Conservation (phyloP, 306 rosid species). For the Pyrus communis region DNA sequence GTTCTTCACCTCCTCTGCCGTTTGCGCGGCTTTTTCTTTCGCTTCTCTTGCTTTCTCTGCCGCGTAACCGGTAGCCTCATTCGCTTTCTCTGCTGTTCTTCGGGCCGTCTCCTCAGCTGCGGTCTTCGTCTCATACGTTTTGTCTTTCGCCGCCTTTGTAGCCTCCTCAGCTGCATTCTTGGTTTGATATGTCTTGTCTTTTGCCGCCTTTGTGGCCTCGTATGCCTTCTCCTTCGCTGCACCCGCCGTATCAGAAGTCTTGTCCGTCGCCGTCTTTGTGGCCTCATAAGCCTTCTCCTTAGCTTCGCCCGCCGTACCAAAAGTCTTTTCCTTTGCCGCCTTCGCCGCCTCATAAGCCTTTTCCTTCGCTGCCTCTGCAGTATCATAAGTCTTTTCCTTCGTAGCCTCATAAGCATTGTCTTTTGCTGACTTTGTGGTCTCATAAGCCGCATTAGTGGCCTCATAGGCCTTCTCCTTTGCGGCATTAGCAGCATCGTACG, state of each 20-base stretch:
- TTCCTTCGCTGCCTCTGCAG: background rate
- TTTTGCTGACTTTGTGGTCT: background rate
- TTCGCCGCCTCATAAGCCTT: background rate
- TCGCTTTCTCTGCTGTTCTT: background rate
- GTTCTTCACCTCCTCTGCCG: background rate
- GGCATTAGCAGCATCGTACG: slow-evolving; percentile 11
- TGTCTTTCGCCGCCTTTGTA: background rate
- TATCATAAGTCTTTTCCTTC: slow-evolving; percentile 6
- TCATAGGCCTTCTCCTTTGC: slow-evolving; percentile 23
- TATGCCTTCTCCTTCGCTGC: slow-evolving; percentile 12
- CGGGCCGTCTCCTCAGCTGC: background rate
- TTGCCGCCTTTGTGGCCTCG: background rate
- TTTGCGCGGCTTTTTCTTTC: background rate
- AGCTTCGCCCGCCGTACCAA: slow-evolving; percentile 19
- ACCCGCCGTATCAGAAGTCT: background rate
- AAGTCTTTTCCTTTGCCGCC: background rate
- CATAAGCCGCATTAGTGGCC: background rate
- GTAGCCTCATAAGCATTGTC: background rate
- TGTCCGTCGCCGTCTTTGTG: background rate
- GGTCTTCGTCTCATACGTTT: background rate
- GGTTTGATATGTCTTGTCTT: background rate
- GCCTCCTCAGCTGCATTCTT: background rate
- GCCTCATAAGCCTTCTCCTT: slow-evolving; percentile 16
- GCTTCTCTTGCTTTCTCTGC: background rate
- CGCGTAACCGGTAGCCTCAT: background rate